Base-by-base conservation (phyloP, 2,329 filamentous ascomycete genomes). In the Lachnellula subtilissima region DNA sequence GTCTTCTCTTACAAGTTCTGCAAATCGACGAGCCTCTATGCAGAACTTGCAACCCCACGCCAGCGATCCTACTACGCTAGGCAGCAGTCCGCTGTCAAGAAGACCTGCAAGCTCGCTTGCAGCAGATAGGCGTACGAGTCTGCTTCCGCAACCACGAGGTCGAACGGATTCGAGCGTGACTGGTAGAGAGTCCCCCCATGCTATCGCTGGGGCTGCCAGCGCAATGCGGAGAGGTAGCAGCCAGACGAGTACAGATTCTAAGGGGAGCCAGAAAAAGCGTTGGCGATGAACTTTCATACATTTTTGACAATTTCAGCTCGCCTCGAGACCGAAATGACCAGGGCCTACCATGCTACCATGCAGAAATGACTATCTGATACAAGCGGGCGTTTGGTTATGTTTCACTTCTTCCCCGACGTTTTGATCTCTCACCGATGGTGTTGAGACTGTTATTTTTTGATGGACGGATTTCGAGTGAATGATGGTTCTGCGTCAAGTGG, bases 41-140 rank as follows among this genome's bases (percentile, higher is more conserved):
- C 28, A 32, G 28, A 32, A 32, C 28, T 67, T 83, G 25, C 80
- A 84, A 53, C 78, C 80, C n/a, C 56, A 57, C 14, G 2, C 72
- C 74, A 15, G 75, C 57, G 65, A 72, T 57, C 57, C 68, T 54
- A 55, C 70, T 67, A 32, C 59, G 61, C 9, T 65, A 15, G 22
- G 22, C 68, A 14, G 67, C 58, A 53, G 66, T 63, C 63, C 64
- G 5, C 39, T 49, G 3, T 37, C 56, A n/a, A 64, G 56, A 54
- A 76, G 83, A 32, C 78, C 84, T 11, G 78, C 77, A 45, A 86
- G 81, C 66, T 85, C 83, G 3, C 65, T 86, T 46, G 78, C 81
- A 6, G 70, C 70, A 19, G 75, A 71, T 55, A 73, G 82, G 57
- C 77, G 83, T 32, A 74, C 70, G 4, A 84, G 82, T 63, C 65